Percentiles rank a stretch among this genome's conserved stretches.
phyloP scores from a whole-genome alignment of 1,139 yeast genomes.

The Geotrichum australiense region DNA sequence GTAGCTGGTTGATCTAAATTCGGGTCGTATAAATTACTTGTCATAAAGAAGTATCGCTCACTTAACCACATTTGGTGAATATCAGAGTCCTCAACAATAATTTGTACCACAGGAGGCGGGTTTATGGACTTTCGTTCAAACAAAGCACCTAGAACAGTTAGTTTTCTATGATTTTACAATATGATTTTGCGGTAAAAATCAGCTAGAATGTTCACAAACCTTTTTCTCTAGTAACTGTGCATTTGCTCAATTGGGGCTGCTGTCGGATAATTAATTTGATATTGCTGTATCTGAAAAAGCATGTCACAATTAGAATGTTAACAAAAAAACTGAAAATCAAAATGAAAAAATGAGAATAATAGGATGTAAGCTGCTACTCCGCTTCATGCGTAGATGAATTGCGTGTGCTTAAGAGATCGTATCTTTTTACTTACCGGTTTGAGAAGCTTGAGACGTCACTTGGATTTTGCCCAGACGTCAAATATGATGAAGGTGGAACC shows the following conservation, averaged over 20 bases:
- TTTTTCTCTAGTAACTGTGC: conserved; percentile 15
- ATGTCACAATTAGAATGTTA: conserved; percentile 8
- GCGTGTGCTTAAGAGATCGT: too few relatives aligned
- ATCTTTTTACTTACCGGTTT: conserved; percentile 9
- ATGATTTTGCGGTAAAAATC: too few relatives aligned
- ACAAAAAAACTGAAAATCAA: conserved; percentile 1
- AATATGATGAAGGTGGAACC: conserved; percentile 9
- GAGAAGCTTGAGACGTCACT: not conserved
- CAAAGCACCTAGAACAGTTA: conserved; percentile 14
- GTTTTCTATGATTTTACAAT: not conserved
- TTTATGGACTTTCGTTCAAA: conserved; percentile 23
- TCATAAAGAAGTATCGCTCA: conserved; percentile 23
- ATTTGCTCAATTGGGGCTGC: conserved; percentile 17
- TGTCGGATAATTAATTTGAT: conserved; percentile 16
- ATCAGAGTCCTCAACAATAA: conserved; percentile 21
- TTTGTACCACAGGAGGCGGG: conserved; percentile 24
- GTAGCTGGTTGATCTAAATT: conserved; percentile 10
- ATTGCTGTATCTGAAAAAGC: conserved; percentile 2
- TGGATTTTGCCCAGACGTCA: conserved; percentile 8
- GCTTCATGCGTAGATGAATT: too few relatives aligned
- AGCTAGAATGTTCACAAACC: conserved; percentile 9
- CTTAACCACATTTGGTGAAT: conserved; percentile 21
- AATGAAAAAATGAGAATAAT: conserved; percentile 1
- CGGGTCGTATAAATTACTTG: conserved; percentile 21
- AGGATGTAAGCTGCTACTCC: not conserved